These are phyloP conservation scores for Leccinum incarnatum DNA, from an alignment of 768 basidiomycete species.

Conservation along the genomic window DNA sequence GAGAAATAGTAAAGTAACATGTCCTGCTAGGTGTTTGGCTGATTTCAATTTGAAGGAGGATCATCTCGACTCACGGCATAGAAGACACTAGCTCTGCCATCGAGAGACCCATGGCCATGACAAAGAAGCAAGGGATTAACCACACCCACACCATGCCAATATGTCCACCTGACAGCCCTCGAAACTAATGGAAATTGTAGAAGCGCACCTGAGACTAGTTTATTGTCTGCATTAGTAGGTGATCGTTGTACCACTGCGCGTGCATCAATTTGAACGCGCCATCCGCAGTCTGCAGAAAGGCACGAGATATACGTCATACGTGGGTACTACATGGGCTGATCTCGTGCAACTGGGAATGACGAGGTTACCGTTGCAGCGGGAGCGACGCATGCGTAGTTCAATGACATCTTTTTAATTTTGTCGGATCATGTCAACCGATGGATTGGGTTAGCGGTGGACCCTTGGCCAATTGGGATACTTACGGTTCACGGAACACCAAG, in stretches of 20 bases:
- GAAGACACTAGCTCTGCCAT: slow-evolving; percentile 71
- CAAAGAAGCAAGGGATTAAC: slow-evolving; percentile 68
- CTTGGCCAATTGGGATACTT: slow-evolving; percentile 8
- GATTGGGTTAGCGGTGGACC: slow-evolving; percentile 21
- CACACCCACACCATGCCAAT: slow-evolving; percentile 77
- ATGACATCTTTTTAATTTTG: slow-evolving; percentile 35
- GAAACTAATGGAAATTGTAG: too few species aligned
- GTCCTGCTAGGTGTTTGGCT: too few species aligned
- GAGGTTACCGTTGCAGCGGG: slow-evolving; percentile 1
- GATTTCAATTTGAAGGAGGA: too few species aligned
- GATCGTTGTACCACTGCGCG: too few species aligned
- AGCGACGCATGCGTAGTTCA: slow-evolving; percentile 34
- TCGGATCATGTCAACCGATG: slow-evolving; percentile 28
- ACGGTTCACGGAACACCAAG: slow-evolving; percentile 20
- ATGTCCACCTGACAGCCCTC: slow-evolving; percentile 36
- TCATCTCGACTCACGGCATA: slow-evolving; percentile 59
- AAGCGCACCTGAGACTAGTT: too few species aligned
- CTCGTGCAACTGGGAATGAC: too few species aligned
- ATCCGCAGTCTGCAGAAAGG: too few species aligned
- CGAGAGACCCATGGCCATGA: slow-evolving; percentile 54
- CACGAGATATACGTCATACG: too few species aligned
- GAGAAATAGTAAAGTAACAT: too few species aligned
- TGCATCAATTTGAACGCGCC: too few species aligned
- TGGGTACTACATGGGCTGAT: too few species aligned
- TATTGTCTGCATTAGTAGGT: too few species aligned